Evolutionary conservation across 371 early-diverging fungal genomes (phyloP), one percentile per base, ranked within the genome.

Genomic region (Lichtheimia ramosa): DNA sequence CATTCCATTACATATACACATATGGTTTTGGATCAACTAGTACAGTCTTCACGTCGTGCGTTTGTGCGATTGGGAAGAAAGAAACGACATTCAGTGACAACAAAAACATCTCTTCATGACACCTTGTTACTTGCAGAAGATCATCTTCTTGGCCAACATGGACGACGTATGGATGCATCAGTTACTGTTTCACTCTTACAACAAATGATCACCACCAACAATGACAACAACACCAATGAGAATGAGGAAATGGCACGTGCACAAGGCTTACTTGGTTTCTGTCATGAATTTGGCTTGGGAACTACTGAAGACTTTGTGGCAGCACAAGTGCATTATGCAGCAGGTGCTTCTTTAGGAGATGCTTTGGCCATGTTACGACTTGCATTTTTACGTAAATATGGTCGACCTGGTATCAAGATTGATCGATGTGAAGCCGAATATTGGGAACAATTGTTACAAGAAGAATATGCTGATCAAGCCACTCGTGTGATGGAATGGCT

Each of bases 231-330:
- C 7, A 7, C 3, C 0, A 7, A 34, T 34, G 34, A 34, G 0
- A 2, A 34, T 34, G 34, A 34, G 5, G 27, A 3, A 7, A 34
- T 34, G 34, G 74, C 77, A 16, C 71, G 74, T 55, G 81, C 84
- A 21, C 75, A 75, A 40, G 83, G 76, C 14, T 65, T 81, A 2
- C 70, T 85, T 23, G 86, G 82, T 8, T 85, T 86, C 53, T 86
- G 86, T 56, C 81, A 79, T 65, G 95, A 95, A 61, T 91, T 91
- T 71, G 92, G 88, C 3, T 68, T 91, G 10, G 92, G 91, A 5
- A 61, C 79, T 2, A 54, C 56, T 10, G 65, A 62, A 23, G 82
- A 90, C 58, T 82, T 71, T 61, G 64, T 67, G 53, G 56, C 54
- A 24, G 71, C 89, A 48, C 90, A 89, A 52, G 54, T 56, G 6